Evolutionary conservation across 352 stramenopile genomes (phyloP).

Genomic region (Phytophthora foliorum): DNA sequence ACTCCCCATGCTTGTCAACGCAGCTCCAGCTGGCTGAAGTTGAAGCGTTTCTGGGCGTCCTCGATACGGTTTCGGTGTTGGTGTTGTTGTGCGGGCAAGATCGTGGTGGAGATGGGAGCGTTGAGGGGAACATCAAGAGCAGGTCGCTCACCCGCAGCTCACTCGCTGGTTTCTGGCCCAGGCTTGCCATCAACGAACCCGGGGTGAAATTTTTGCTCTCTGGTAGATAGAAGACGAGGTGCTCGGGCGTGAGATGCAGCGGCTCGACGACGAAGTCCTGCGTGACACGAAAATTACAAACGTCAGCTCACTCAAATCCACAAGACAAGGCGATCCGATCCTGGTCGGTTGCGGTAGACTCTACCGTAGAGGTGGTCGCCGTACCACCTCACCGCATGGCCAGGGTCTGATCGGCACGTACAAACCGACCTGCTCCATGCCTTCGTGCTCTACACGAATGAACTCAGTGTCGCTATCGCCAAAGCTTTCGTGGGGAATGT

Average conservation of each 20-base stretch:
- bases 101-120: constrained; percentile 12
- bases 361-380: constrained; percentile 18
- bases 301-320: constrained; percentile 33
- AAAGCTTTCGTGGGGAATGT: constrained; percentile 65
- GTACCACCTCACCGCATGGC: constrained; percentile 21
- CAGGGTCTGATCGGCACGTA: constrained; percentile 36
- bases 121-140: constrained; percentile 43
- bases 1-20: constrained; percentile 5
- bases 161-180: constrained; percentile 58
- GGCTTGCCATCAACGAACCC: constrained; percentile 12
- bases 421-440: constrained; percentile 29
- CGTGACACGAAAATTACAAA: constrained; percentile 28
- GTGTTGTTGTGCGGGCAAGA: constrained; percentile 22
- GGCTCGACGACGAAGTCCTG: constrained; percentile 31
- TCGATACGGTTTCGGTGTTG: constrained; percentile 37
- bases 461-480: constrained; percentile 25
- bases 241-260: constrained; percentile 58
- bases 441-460: constrained; percentile 47
- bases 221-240: constrained; percentile 55
- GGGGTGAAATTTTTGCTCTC: constrained; percentile 12
- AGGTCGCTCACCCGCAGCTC: constrained; percentile 58
- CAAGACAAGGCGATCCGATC: constrained; percentile 22
- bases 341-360: constrained; percentile 5
- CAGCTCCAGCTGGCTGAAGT: constrained; percentile 11
- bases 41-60: constrained; percentile 25